Conservation (phyloP, 2,329 filamentous ascomycete species). For the Lomentospora prolificans region DNA sequence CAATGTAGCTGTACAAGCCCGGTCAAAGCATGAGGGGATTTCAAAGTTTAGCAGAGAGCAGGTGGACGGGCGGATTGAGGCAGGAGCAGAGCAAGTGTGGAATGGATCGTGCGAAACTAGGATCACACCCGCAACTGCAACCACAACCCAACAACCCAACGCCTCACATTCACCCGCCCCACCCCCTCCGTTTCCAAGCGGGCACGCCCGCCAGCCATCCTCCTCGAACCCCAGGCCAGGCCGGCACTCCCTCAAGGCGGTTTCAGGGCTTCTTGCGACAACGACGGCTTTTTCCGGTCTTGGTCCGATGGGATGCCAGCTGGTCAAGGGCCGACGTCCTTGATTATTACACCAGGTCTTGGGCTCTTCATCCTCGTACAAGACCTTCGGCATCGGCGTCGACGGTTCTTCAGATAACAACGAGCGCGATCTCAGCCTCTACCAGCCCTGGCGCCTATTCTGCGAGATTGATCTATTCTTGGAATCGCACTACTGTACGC, state of each 20-base stretch:
- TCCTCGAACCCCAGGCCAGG: not conserved
- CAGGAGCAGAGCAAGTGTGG: not conserved
- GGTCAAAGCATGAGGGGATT: too few relatives aligned
- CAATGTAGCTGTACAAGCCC: too few relatives aligned
- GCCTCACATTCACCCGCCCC: not conserved
- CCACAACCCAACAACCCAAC: not conserved
- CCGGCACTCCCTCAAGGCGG: not conserved
- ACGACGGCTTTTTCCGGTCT: too few relatives aligned
- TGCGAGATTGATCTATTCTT: not conserved
- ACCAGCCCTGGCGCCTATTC: not conserved
- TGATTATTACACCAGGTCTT: too few relatives aligned
- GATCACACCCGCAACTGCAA: not conserved
- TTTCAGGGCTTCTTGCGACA: not conserved
- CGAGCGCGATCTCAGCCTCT: too few relatives aligned
- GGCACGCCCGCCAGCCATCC: not conserved
- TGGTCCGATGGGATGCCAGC: too few relatives aligned
- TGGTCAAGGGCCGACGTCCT: too few relatives aligned
- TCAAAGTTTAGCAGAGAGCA: too few relatives aligned
- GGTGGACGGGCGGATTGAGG: not conserved
- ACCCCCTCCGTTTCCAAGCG: not conserved
- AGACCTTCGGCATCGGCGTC: too few relatives aligned
- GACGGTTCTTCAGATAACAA: too few relatives aligned
- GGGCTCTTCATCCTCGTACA: too few relatives aligned
- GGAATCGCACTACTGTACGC: not conserved
- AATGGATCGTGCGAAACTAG: not conserved